Base-by-base conservation (phyloP, 1,284 basidiomycete species). In the Papiliotrema fonsecae region DNA sequence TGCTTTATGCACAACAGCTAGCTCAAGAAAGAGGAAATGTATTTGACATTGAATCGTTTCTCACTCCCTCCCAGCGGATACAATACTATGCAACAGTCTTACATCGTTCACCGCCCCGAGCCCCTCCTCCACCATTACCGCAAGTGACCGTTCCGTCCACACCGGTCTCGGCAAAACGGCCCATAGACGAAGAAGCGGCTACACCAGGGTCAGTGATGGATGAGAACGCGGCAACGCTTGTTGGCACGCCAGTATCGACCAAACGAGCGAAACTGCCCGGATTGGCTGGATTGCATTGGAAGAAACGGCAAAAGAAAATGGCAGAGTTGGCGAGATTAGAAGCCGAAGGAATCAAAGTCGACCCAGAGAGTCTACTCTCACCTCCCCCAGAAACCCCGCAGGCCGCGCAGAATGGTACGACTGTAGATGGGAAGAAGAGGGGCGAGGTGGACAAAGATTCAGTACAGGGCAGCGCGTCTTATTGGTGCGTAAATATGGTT, bases 401-500 rank as follows among this genome's bases (percentile, higher is more conserved):
- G 19, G 26, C 31, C 6, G 11, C 40, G 21, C 42, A 16, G 34
- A 18, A 18, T 30, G 24, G 32, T 28, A 22, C 18, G 47, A 46
- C 32, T 28, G 40, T 25, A 14, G 40, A 39, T n/a, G 45, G 45
- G 51, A 57, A 49, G 43, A 52, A 22, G 13, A 37, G 21, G 40
- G 47, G n/a, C 2, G 56, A 60, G 31, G 55, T 42, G 36, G 59
- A 64, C 28, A 56, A 51, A 35, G 60, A 51, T 44, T 52, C 44
- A 11, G 59, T 62, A 26, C 50, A 50, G 45, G 49, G 40, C 13
- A 56, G 62, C 42, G 62, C 61, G n/a, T 62, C 61, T 16, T 64
- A 67, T 50, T 67, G 65, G 65, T 65, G 43, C 50, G 62, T 63
- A 19, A 51, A 54, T n/a, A n/a, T n/a, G n/a, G n/a, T n/a, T n/a